Conservation (phyloP, 2,329 filamentous ascomycete genomes). For the Verticillium isaacii region DNA sequence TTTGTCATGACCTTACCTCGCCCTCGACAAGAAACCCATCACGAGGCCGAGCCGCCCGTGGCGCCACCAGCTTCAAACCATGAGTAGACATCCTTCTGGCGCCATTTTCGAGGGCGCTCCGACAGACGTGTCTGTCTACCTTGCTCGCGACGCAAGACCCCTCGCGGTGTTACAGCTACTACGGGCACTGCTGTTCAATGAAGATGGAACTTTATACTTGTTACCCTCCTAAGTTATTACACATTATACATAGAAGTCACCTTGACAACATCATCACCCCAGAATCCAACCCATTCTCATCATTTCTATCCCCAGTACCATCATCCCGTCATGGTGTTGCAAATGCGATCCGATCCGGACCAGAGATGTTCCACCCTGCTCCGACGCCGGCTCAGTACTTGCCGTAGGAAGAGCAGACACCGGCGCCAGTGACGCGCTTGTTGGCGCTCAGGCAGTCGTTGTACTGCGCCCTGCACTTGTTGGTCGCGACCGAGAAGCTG, state of each 20-base stretch:
- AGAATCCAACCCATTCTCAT: not conserved
- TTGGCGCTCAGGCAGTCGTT: conserved; percentile 42
- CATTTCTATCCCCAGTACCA: not conserved
- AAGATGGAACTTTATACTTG: too few species aligned
- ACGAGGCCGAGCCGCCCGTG: too few species aligned
- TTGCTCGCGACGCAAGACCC: too few species aligned
- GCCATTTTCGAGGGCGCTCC: too few species aligned
- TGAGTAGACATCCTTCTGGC: too few species aligned
- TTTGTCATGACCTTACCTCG: too few species aligned
- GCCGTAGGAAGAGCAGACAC: not conserved
- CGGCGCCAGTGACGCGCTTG: conserved; percentile 24
- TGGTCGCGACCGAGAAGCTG: conserved; percentile 21
- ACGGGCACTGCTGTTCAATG: too few species aligned
- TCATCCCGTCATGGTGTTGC: not conserved
- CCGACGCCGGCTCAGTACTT: not conserved
- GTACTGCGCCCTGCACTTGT: conserved; percentile 46
- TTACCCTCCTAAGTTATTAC: too few species aligned
- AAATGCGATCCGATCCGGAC: not conserved
- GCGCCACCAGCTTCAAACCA: too few species aligned
- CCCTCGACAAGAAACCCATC: too few species aligned
- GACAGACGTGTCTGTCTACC: too few species aligned
- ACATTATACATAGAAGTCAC: not conserved
- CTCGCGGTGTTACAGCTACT: too few species aligned
- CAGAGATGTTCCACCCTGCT: not conserved
- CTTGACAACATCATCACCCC: not conserved